Conservation (phyloP, 805 yeast species). For the Metschnikowia colocasiae region DNA sequence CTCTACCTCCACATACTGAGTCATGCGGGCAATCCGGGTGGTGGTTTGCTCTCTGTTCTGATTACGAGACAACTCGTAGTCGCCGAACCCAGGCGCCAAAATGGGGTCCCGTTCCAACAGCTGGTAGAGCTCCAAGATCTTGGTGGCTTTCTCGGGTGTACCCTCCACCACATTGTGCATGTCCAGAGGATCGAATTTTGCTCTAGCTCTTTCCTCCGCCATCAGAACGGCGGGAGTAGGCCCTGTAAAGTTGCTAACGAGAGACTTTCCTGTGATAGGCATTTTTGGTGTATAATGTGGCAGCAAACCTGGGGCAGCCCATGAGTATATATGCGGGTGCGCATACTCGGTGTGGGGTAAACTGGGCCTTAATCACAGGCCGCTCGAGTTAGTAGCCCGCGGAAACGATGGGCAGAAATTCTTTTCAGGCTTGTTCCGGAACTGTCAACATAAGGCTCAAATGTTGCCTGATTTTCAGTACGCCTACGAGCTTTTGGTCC, state of each 20-base stretch:
- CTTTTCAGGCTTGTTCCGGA: not conserved
- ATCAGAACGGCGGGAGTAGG: constrained; percentile 34
- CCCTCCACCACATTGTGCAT: constrained; percentile 45
- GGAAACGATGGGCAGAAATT: not conserved
- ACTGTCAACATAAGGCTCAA: not conserved
- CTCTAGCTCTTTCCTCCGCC: constrained; percentile 30
- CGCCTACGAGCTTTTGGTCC: no score
- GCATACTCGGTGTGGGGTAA: constrained; percentile 8
- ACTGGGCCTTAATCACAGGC: constrained; percentile 5
- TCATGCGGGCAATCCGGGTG: constrained; percentile 32
- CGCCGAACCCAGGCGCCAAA: constrained; percentile 26
- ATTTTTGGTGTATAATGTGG: constrained; percentile 5
- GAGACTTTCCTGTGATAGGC: constrained; percentile 21
- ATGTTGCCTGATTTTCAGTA: not conserved
- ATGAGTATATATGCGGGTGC: constrained; percentile 4
- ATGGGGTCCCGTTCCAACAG: constrained; percentile 39
- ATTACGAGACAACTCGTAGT: constrained; percentile 31
- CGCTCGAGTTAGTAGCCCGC: not conserved
- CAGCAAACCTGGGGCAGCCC: not conserved
- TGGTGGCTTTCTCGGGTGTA: constrained; percentile 29
- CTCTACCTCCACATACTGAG: constrained; percentile 35
- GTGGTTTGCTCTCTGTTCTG: constrained; percentile 34
- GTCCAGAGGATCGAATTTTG: constrained; percentile 32
- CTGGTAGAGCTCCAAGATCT: constrained; percentile 28
- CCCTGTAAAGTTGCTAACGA: constrained; percentile 23